Percentiles rank a stretch among this genome's conserved stretches.
Evolutionary conservation across 2,329 filamentous ascomycete genomes (phyloP).

Genomic region (Fusarium tanahbumbuense): DNA sequence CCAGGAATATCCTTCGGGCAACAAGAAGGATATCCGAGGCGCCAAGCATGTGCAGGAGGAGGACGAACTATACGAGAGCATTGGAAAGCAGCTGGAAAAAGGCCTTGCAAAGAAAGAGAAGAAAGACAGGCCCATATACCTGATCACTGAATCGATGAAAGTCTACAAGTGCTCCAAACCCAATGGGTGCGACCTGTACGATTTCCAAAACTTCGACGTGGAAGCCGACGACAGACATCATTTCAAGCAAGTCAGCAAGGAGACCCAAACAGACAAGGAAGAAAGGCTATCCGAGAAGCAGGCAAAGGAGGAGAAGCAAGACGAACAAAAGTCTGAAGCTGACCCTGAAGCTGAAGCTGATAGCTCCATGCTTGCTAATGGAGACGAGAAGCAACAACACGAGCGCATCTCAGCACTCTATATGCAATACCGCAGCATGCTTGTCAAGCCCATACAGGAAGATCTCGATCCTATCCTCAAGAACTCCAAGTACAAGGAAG

Average conservation of each 20-base stretch:
- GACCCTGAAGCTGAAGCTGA: neutral
- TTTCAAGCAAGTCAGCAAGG: neutral
- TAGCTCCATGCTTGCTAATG: neutral
- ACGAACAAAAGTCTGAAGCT: neutral
- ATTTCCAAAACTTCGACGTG: neutral
- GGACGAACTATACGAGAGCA: slow-evolving; percentile 11
- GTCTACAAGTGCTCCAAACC: slow-evolving; percentile 2
- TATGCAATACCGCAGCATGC: slow-evolving; percentile 32
- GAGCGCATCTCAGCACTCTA: slow-evolving; percentile 19
- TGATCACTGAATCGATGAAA: slow-evolving; percentile 5
- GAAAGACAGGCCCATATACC: neutral
- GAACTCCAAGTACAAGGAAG: neutral
- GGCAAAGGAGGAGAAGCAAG: neutral
- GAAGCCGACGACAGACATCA: neutral
- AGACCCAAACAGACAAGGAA: neutral
- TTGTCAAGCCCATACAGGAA: slow-evolving; percentile 13
- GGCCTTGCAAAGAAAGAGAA: neutral
- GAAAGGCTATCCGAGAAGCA: neutral
- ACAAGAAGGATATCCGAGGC: neutral
- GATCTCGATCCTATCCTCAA: slow-evolving; percentile 29
- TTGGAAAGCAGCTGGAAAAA: neutral
- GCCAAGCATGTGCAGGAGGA: slow-evolving; percentile 4
- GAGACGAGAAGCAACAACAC: slow-evolving; percentile 10
- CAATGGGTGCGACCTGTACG: neutral
- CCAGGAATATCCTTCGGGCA: neutral